Evolutionary conservation across 768 basidiomycete species (phyloP).

Genomic region (Panaeolus papilionaceus): DNA sequence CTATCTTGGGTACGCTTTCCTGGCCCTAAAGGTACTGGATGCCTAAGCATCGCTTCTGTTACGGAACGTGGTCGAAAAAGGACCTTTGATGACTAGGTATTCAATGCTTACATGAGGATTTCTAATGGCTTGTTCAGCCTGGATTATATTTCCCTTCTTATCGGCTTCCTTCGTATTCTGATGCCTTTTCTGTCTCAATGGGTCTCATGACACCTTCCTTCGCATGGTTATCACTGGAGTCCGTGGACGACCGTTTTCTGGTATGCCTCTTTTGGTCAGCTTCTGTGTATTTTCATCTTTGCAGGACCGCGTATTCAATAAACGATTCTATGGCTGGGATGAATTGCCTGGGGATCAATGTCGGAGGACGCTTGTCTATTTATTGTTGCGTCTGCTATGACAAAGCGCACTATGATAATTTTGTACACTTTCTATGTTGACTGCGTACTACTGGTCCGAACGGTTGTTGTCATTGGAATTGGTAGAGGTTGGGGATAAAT

Average conservation of each 20-base stretch:
- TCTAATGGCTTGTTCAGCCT: conserved; percentile 2
- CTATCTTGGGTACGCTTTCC: not conserved
- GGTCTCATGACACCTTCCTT: not conserved
- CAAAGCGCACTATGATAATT: not conserved
- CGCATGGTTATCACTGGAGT: conserved; percentile 1
- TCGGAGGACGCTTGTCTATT: not conserved
- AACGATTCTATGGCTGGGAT: too few relatives aligned
- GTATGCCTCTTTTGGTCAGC: not conserved
- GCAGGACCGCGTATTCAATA: not conserved
- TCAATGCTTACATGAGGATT: not conserved
- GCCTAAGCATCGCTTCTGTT: not conserved
- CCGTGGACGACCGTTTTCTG: conserved; percentile 5
- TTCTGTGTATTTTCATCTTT: not conserved
- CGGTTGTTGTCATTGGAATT: not conserved
- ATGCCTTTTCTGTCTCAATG: not conserved
- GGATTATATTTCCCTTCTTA: conserved; percentile 1
- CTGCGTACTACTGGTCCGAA: not conserved
- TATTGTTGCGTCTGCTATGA: not conserved
- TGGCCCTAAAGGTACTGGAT: not conserved
- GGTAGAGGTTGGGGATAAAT: not conserved
- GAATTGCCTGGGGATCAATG: not conserved
- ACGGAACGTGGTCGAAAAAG: not conserved
- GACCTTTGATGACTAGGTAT: not conserved
- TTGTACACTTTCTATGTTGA: not conserved
- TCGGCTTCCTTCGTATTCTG: not conserved